Base-by-base conservation (phyloP, 345 rosid genomes). In the Fremontodendron californicum region DNA sequence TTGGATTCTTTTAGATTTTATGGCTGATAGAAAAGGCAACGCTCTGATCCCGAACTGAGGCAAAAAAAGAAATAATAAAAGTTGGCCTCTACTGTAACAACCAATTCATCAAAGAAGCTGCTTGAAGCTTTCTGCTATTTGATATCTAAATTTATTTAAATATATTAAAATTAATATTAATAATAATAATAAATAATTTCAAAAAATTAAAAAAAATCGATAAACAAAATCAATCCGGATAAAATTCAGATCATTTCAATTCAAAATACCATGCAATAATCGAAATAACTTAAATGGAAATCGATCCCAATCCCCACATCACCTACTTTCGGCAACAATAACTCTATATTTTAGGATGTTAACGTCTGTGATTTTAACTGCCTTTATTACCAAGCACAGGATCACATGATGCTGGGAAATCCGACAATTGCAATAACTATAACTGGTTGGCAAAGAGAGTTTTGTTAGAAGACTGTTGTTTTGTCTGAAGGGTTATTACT, bases 1-100 rank as follows among this genome's bases (percentile, higher is more conserved):
- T 81, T 25, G 81, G 81, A 81, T 81, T 58, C 78, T 78, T 60
- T n/a, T 76, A 7, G 35, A 77, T 42, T 55, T 72, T 27, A n/a
- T 37, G 64, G 45, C 11, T 51, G 9, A 2, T 35, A 37, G n/a
- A 7, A 23, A 55, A 23, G 57, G 15, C 68, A 31, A 48, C 43
- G 78, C 75, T 49, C 78, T 66, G 71, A 76, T 75, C 77, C 75
- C 65, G 8, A 77, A 29, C 68, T 39, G 55, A 55, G 68, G 70
- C 77, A 71, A 75, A 75, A n/a, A 71, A 65, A 48, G 55, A 9
- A 31, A 39, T 5, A 37, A 37, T 10, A 48, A 54, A 35, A 52
- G 18, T 37, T 21, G 55, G 60, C 61, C 43, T 9, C 10, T 10
- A 31, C n/a, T n/a, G n/a, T n/a, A 19, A n/a, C n/a, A n/a, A n/a